Base-by-base conservation (phyloP, 2,329 filamentous ascomycete genomes). In the Colletotrichum lini region DNA sequence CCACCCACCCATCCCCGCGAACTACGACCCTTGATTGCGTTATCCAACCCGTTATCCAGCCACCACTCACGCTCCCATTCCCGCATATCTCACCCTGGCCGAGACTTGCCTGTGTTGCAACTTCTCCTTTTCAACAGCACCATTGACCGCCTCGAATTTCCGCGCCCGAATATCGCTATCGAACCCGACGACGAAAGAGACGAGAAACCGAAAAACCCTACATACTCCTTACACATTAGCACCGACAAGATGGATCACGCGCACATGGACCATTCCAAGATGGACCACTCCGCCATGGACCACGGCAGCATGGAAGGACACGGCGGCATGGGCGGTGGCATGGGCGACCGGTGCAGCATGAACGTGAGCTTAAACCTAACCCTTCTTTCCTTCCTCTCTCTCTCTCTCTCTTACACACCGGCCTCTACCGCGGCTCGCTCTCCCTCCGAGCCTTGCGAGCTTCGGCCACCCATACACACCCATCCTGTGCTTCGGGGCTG, bases 271-370 rank as follows among this genome's bases (percentile, higher is more conserved):
- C 84, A 86, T 78, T 77, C 78, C 21, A 68, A 75, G 65, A 84
- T 83, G 80, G 80, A 84, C 65, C 84, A 86, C 78, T 78, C 79
- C 58, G 77, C 80, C 26, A 86, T 87, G 84, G 84, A 83, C 72
- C 85, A 86, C 76, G 77, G 80, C 69, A 78, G 78, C 49, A 86
- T 85, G 84, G 82, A 78, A 72, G 83, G 82, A 73, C 84, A 86
- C 78, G 80, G 80, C 73, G 77, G 80, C 65, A 88, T 88, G 84
- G 89, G 86, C 77, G 88, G 89, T 77, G 87, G 86, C 79, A 91
- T 90, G 87, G 85, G 85, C 65, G 83, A 84, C 75, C 90, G 91
- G 86, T 98, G 95, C 88, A 95, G 87, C 82, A 98, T 98, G 94
- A 98, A 95, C 82, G 95, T 96, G 84, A 78, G 92, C 78, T 62